These are phyloP conservation scores for Aspergillus haitiensis DNA, from an alignment of 495 filamentous ascomycete genomes.

Conservation along the genomic window DNA sequence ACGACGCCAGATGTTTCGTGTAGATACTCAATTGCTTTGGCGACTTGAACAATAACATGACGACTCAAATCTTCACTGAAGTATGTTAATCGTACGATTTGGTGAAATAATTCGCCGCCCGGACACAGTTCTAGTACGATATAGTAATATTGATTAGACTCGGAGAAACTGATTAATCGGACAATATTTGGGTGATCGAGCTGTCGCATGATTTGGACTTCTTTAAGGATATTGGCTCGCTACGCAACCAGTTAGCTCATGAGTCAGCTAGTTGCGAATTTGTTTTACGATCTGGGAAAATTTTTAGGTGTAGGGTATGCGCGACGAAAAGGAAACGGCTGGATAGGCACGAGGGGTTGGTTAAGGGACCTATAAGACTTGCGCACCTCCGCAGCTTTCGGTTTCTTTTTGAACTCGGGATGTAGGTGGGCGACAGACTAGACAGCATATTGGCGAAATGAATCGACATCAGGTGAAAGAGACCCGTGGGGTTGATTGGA, in stretches of 20 bases:
- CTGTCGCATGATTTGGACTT: slow-evolving; percentile 97
- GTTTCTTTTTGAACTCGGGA: slow-evolving; percentile 90
- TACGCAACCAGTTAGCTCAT: slow-evolving; percentile 40
- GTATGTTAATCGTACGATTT: slow-evolving; percentile 96
- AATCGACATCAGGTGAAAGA: slow-evolving; percentile 11
- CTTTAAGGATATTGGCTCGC: slow-evolving; percentile 96
- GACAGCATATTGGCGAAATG: slow-evolving; percentile 40
- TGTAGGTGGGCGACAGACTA: slow-evolving; percentile 85
- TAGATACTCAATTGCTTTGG: slow-evolving; percentile 87
- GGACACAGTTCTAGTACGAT: slow-evolving; percentile 94
- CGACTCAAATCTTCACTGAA: slow-evolving; percentile 95
- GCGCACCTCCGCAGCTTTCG: slow-evolving; percentile 98
- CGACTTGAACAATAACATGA: slow-evolving; percentile 92
- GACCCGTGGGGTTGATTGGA: neutral
- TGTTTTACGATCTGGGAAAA: slow-evolving; percentile 17
- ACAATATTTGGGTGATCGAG: slow-evolving; percentile 95
- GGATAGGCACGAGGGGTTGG: slow-evolving; percentile 15
- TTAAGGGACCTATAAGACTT: slow-evolving; percentile 34
- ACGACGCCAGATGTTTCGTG: slow-evolving; percentile 95
- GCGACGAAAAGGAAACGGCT: slow-evolving; percentile 21
- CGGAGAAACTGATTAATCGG: slow-evolving; percentile 88
- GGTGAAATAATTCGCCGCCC: slow-evolving; percentile 95
- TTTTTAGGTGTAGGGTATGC: slow-evolving; percentile 3
- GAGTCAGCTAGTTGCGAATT: slow-evolving; percentile 1
- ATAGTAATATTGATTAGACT: slow-evolving; percentile 94